A percentile compares a stretch with the other conserved stretches of the same genome.
phyloP scores from a whole-genome alignment of 306 rosid genomes.

The Hippophae rhamnoides region DNA sequence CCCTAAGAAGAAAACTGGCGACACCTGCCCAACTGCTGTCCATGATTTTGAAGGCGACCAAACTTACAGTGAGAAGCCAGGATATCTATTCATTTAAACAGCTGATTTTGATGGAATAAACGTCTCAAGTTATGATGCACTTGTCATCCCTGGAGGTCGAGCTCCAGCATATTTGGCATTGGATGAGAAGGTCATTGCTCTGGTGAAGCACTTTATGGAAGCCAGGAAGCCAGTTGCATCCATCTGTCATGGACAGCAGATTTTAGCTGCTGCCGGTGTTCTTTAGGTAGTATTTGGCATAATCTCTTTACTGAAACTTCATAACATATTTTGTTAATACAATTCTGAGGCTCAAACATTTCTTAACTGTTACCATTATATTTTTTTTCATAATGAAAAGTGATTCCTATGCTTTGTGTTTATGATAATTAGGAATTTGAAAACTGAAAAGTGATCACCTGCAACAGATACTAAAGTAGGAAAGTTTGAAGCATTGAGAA shows the following conservation, averaged over 20 bases:
- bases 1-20: slow-evolving; percentile 73
- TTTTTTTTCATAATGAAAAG: too few relatives aligned
- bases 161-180: slow-evolving; percentile 46
- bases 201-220: slow-evolving; percentile 37
- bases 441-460: too few relatives aligned
- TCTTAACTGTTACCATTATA: too few relatives aligned
- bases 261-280: slow-evolving; percentile 77
- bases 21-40: slow-evolving; percentile 63
- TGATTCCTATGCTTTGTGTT: too few relatives aligned
- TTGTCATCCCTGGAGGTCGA: slow-evolving; percentile 49
- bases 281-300: slow-evolving; percentile 48
- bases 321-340: not conserved
- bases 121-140: slow-evolving; percentile 53
- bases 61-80: slow-evolving; percentile 73
- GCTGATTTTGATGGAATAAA: slow-evolving; percentile 47
- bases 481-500: too few relatives aligned
- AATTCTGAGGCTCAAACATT: too few relatives aligned
- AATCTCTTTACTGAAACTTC: not conserved
- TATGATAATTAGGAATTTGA: too few relatives aligned
- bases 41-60: slow-evolving; percentile 96
- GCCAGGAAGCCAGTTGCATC: slow-evolving; percentile 44
- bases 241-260: slow-evolving; percentile 63
- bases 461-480: too few relatives aligned
- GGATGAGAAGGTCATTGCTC: slow-evolving; percentile 27
- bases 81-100: slow-evolving; percentile 53